Evolutionary conservation across 768 basidiomycete species (phyloP), one percentile per base, ranked within the genome.

Genomic region (Termitomyces sp.): DNA sequence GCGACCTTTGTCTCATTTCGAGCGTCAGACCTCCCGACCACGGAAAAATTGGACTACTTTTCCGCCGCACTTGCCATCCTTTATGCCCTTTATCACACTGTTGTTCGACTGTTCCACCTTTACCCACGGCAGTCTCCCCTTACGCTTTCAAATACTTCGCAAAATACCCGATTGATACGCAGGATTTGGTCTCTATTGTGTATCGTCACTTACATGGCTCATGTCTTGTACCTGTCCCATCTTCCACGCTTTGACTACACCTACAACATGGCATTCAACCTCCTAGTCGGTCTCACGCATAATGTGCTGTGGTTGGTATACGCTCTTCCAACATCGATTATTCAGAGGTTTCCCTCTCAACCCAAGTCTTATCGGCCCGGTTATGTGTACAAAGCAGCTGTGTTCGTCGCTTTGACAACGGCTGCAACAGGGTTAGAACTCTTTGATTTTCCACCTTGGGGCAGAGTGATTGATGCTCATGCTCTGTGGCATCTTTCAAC

Each of bases 1-100:
- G 45, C 54, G 40, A 48, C 51, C 30, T 21, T 21, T 54, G 16
- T 43, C 44, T 55, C 41, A 50, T 51, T 5, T 52, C 32, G 46
- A 37, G n/a, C 41, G 47, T 43, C 43, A 92, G 96, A 98, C 72
- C 74, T 83, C 5, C 84, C 88, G 2, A 67, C 73, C 25, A 98
- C 95, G 2, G 97, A 99, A 70, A 89, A 87, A 61, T 56, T 95
- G 66, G 97, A 98, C 66, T 99, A 99, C 70, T 97, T 98, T 69
- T 92, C 92, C 3, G 97, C 97, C 5, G 94, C 89, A 0, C 71
- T 88, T 9, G 85, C 88, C 12, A 94, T 97, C 61, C 68, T 94
- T 25, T 89, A 82, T 61, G 87, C 88, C 2, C 75, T 98, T 4
- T 94, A 91, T 70, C 84, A 82, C 68, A 82, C 88, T 25, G 76